Base-by-base conservation (phyloP, 1,284 basidiomycete genomes). In the Rhodotorula glutinis region DNA sequence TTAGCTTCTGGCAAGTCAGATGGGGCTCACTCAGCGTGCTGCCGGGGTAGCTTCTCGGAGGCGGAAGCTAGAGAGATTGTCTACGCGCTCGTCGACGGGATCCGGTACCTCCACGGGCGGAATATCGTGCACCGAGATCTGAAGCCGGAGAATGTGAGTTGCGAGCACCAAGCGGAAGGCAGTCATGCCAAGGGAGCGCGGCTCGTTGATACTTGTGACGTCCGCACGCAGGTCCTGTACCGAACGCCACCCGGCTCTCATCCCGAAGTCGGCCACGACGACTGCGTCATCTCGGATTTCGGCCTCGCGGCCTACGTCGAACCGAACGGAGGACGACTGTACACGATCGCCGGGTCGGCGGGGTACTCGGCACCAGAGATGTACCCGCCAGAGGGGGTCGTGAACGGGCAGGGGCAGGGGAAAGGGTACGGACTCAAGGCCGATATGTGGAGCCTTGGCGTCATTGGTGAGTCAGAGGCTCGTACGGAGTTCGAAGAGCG, bases 1-100 rank as follows among this genome's bases (percentile, higher is more conserved):
- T 40, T 33, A 16, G n/a, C 33, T 38, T n/a, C 0, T 19, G 27
- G 23, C 19, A 11, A 38, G 5, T 38, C 33, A 9, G 23, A 10
- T 11, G 13, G 17, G 17, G 4, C 23, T 38, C 25, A 30, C 10
- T 5, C 7, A 38, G 5, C 7, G 11, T 30, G 29, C 30, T n/a
- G n/a, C 38, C 41, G 16, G 1, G 66, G 70, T 25, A 73, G 77
- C 8, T 80, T 79, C 58, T 75, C 76, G 21, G 79, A 80, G 67
- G 60, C 61, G 1, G 79, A 79, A 53, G 79, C 79, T 13, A 55
- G 62, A 33, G 72, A 73, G 25, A 64, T 71, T 19, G 46, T 68
- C 13, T 66, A 64, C n/a, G 70, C 70, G 3, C 51, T 73, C 27
- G 55, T 57, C 9, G 57, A 63, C 40, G 71, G 69, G 7, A 61